Percentiles rank a stretch among this genome's conserved stretches.
These are phyloP conservation scores for Tricholoma matsutake DNA, from an alignment of 768 basidiomycete species.

Conservation along the genomic window DNA sequence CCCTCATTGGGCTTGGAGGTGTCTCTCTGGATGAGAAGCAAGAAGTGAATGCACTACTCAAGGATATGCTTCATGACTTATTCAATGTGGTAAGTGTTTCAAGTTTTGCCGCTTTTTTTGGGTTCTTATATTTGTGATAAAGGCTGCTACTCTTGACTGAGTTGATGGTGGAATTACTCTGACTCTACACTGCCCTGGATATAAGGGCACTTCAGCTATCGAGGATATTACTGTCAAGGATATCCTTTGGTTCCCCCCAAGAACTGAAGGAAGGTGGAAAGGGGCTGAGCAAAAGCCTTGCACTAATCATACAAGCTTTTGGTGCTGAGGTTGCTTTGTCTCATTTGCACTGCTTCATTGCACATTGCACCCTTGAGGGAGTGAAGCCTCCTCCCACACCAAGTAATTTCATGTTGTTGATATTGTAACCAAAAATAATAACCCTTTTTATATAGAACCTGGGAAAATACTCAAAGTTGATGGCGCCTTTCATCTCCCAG, in stretches of 20 bases:
- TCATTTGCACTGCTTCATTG: conserved; percentile 8
- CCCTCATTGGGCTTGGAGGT: background rate
- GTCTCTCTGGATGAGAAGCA: background rate
- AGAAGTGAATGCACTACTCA: background rate
- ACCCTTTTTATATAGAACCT: background rate
- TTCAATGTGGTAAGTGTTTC: conserved; percentile 4
- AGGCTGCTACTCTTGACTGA: conserved; percentile 5
- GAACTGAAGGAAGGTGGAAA: conserved; percentile 1
- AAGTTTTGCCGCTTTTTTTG: background rate
- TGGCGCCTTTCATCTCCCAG: conserved; percentile 5
- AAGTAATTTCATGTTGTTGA: background rate
- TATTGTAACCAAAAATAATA: background rate
- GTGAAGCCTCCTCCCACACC: background rate
- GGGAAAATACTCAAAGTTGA: background rate
- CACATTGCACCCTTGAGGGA: conserved; percentile 1
- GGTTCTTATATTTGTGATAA: background rate
- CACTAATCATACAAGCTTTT: conserved; percentile 11
- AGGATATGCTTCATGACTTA: background rate
- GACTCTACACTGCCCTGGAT: conserved; percentile 1
- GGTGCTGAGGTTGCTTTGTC: conserved; percentile 10
- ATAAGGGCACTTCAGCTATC: background rate
- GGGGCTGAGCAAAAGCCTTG: conserved; percentile 1
- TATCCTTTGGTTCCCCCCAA: conserved; percentile 2
- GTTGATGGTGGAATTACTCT: conserved; percentile 9
- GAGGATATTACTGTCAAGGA: conserved; percentile 3